These are phyloP conservation scores for Tolypocladium cylindrosporum DNA, from an alignment of 2,329 filamentous ascomycete species.

Conservation along the genomic window DNA sequence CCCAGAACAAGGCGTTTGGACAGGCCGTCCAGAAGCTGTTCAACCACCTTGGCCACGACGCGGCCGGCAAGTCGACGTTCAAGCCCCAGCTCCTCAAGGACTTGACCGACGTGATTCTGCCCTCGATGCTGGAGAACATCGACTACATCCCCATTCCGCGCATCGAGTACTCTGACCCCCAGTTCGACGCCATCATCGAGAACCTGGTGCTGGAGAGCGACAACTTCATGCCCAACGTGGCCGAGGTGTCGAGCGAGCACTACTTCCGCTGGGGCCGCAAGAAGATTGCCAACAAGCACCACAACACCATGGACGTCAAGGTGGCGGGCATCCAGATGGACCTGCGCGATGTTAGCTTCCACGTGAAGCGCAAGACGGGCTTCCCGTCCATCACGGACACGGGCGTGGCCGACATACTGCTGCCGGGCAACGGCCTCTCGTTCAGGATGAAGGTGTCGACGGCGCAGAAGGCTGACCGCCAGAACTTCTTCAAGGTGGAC, in stretches of 20 bases:
- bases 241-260: constrained; percentile 86
- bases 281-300: constrained; percentile 68
- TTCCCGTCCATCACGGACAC: constrained; percentile 83
- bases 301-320: constrained; percentile 74
- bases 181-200: constrained; percentile 82
- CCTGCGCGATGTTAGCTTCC: constrained; percentile 81
- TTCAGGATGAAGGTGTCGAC: constrained; percentile 88
- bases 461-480: constrained; percentile 61
- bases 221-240: constrained; percentile 88
- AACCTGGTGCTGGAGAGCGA: constrained; percentile 93
- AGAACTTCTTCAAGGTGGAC: constrained; percentile 91
- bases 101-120: constrained; percentile 75
- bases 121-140: constrained; percentile 69
- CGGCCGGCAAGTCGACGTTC: constrained; percentile 75
- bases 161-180: constrained; percentile 80
- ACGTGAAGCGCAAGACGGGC: constrained; percentile 89
- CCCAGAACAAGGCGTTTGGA: constrained; percentile 74
- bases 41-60: constrained; percentile 74
- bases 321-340: constrained; percentile 91
- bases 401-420: constrained; percentile 78
- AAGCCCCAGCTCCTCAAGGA: constrained; percentile 92
- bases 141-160: constrained; percentile 88
- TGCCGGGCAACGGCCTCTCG: constrained; percentile 78
- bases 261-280: constrained; percentile 94
- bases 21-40: constrained; percentile 75